phyloP scores from a whole-genome alignment of 306 rosid genomes.

The Quercus variabilis region DNA sequence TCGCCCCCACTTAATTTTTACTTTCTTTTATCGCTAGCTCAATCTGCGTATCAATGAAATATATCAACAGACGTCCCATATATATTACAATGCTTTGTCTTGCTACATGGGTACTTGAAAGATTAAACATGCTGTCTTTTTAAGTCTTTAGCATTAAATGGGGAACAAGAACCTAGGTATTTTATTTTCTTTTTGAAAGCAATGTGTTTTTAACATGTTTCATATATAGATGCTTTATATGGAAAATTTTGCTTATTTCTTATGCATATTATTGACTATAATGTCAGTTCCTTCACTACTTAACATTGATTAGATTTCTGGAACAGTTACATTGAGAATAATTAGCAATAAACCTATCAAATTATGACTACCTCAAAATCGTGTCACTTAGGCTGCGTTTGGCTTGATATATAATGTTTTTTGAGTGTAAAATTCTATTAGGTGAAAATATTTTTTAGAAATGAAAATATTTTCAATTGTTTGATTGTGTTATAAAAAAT shows the following conservation, averaged over 20 bases:
- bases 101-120: background rate
- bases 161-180: background rate
- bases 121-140: background rate
- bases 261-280: background rate
- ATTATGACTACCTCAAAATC: background rate
- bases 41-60: background rate
- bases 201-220: background rate
- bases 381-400: background rate
- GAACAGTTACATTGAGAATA: background rate
- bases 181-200: background rate
- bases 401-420: too few species aligned
- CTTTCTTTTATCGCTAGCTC: background rate
- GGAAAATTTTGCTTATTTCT: background rate
- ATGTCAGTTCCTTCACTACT: background rate
- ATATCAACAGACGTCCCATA: background rate
- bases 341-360: background rate
- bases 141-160: background rate
- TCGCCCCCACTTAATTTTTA: background rate
- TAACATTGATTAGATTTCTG: background rate
- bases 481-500: too few species aligned
- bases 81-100: background rate
- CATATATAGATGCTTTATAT: too few species aligned
- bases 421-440: too few species aligned
- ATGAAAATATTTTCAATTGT: too few species aligned
- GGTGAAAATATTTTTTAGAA: too few species aligned